Base-by-base conservation (phyloP, 108 stramenopile species). In the Cyclotella atomus region DNA sequence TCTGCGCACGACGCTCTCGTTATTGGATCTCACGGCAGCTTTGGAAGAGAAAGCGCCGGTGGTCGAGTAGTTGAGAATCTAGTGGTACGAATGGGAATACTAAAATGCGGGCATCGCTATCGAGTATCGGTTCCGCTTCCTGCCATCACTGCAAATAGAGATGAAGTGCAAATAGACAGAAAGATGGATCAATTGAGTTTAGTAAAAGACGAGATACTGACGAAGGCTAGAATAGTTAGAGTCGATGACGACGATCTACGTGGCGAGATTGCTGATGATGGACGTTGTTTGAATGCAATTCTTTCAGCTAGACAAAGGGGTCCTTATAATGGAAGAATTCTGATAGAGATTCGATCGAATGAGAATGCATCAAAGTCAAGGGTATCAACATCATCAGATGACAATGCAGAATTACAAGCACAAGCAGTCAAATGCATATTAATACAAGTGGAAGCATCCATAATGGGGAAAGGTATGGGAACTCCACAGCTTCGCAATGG, bases 401-500 rank as follows among this genome's bases (percentile, higher is more conserved):
- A 0, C 27, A n/a, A n/a, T n/a, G n/a, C n/a, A n/a, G n/a, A n/a
- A n/a, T n/a, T n/a, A 52, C 17, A 36, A 15, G 4, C 6, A 27
- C 17, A 6, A 36, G 43, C 64, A 65, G 17, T 24, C 6, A 46
- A 29, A 25, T 35, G 33, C 24, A 49, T 69, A 34, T 68, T 68
- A 16, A 21, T 70, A 0, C 65, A 59, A 54, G 65, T 78, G 1
- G 65, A 78, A 21, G 77, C 77, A 20, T 73, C 77, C 21, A 73
- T 78, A 34, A 73, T 78, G 77, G 77, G 77, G 9, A 73, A 78
- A 30, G 77, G 73, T 35, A 73, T 66, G 72, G 77, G 77, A 2
- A 78, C 71, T 36, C 77, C 77, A 16, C 53, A 78, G 32, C 77
- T 78, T 25, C 63, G 72, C 0, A 73, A 73, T 60, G 72, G 72